Evolutionary conservation across 805 yeast species (phyloP).

Genomic region (Saccharomyces jurei): DNA sequence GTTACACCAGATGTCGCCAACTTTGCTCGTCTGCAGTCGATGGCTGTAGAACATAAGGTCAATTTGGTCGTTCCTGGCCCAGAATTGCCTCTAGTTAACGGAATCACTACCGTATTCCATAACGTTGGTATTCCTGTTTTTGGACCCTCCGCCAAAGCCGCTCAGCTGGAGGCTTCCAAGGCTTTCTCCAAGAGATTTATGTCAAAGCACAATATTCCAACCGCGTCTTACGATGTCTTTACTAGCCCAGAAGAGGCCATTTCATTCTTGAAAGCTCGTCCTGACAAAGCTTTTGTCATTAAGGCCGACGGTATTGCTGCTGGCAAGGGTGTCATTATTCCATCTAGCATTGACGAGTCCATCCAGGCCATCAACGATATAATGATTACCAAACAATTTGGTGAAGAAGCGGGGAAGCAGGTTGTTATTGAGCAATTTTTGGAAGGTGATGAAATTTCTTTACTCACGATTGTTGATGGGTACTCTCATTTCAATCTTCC

Average conservation of each 20-base stretch:
- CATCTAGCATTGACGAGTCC: constrained; percentile 78
- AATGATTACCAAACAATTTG: constrained; percentile 85
- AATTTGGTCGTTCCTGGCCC: constrained; percentile 92
- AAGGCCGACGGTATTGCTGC: constrained; percentile 98
- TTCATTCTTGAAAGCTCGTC: constrained; percentile 41
- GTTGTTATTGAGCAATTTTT: constrained; percentile 93
- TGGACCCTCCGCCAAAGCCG: constrained; percentile 91
- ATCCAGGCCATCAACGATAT: constrained; percentile 72
- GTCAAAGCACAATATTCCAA: constrained; percentile 87
- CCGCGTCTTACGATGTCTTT: constrained; percentile 85
- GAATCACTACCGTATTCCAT: constrained; percentile 64
- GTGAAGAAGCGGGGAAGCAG: constrained; percentile 78
- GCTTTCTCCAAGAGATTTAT: constrained; percentile 89
- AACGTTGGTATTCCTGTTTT: constrained; percentile 89
- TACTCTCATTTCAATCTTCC: constrained; percentile 86
- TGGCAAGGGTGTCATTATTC: constrained; percentile 96
- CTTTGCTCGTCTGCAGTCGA: constrained; percentile 60
- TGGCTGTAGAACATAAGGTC: constrained; percentile 61
- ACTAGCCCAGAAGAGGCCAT: constrained; percentile 68
- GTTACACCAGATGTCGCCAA: constrained; percentile 59
- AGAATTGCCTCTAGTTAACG: constrained; percentile 97
- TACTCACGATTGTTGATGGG: constrained; percentile 88
- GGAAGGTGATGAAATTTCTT: constrained; percentile 94
- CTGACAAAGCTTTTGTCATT: constrained; percentile 73
- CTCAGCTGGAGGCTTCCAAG: constrained; percentile 93